Evolutionary conservation across 2,329 filamentous ascomycete genomes (phyloP), one percentile per base, ranked within the genome.

Genomic region (Fusarium sp.): DNA sequence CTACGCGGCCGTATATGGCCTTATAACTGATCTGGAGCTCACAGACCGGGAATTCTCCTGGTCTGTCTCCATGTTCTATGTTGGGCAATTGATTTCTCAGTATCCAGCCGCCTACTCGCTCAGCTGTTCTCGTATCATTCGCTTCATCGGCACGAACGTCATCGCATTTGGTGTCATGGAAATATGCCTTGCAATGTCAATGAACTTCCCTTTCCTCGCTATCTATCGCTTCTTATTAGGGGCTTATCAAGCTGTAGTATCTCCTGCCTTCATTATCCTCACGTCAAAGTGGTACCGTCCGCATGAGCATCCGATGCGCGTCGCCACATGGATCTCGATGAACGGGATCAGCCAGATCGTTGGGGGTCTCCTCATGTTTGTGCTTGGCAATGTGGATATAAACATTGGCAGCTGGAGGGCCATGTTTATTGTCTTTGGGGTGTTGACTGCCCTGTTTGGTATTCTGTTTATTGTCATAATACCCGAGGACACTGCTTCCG

Each of bases 221-320:
- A 66, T 68, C 0, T 66, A 68, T 5, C 61, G 77, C 7, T 78
- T 77, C 63, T 65, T 78, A n/a, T 74, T 78, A 4, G 77, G 30
- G 30, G 78, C 4, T 72, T 78, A 69, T 21, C 77, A 79, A 40
- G 76, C 72, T 12, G 73, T 74, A 7, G 76, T 79, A 1, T 77
- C 76, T 2, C 78, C 77, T 3, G 76, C 76, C 20, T 79, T 79
- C 55, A 69, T 79, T 32, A 74, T 76, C 45, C 74, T 79, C 45
- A 79, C 76, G 4, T 74, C 72, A 16, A 74, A 72, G 41, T 79
- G 74, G 76, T 79, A 78, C 55, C 71, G 68, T 10, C 67, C 64
- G 10, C 63, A 66, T 21, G 78, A 79, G 48, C 77, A 79, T 28
- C 71, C 76, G 10, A 66, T 76, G 23, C 74, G 78, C 40, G 68